Conservation (phyloP, 371 early-diverging fungal species). For the Zopfochytrium polystomum region DNA sequence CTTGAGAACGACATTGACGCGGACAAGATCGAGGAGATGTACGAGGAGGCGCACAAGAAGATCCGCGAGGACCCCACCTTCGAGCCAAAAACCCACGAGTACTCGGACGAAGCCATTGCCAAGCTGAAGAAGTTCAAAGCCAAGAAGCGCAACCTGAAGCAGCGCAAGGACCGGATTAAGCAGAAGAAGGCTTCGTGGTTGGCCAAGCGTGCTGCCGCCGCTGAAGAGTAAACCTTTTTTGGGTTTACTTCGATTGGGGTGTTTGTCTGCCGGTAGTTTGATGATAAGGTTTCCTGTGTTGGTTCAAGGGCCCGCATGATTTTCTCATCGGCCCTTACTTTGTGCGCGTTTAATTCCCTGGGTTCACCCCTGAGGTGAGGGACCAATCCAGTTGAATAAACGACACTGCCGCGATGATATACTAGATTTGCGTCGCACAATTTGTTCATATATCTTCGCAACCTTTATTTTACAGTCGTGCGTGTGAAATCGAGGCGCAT, state of each 20-base stretch:
- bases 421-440: too few relatives aligned
- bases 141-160: constrained; percentile 79
- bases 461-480: too few relatives aligned
- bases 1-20: constrained; percentile 87
- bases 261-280: too few relatives aligned
- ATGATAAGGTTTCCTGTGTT: too few relatives aligned
- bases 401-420: too few relatives aligned
- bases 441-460: too few relatives aligned
- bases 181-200: constrained; percentile 85
- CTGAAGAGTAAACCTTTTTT: constrained; percentile 25
- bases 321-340: too few relatives aligned
- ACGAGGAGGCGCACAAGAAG: constrained; percentile 89
- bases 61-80: constrained; percentile 88
- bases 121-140: constrained; percentile 59
- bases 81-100: constrained; percentile 72
- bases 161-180: constrained; percentile 81
- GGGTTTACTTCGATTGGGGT: background rate
- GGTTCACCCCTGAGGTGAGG: too few relatives aligned
- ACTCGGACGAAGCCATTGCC: constrained; percentile 55
- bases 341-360: too few relatives aligned
- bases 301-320: too few relatives aligned
- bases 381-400: too few relatives aligned
- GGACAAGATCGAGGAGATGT: constrained; percentile 94
- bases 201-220: constrained; percentile 30
- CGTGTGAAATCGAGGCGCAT: too few relatives aligned